Percentiles rank a stretch among this genome's conserved stretches.
phyloP scores from a whole-genome alignment of 495 filamentous ascomycete genomes.

The Thozetella sp. region DNA sequence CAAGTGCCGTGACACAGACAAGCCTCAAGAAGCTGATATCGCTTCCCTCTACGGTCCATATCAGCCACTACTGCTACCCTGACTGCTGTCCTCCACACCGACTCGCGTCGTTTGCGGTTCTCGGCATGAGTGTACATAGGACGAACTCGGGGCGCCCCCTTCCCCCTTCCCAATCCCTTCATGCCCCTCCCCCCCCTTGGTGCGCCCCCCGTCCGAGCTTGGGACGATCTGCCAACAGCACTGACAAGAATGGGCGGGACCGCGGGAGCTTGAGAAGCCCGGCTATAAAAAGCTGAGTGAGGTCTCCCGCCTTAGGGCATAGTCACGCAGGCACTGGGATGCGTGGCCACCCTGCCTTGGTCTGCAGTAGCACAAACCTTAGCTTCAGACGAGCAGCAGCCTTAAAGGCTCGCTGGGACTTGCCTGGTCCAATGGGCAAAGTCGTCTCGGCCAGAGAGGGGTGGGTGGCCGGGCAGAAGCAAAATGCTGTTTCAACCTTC shows the following conservation, averaged over 20 bases:
- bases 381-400: background rate
- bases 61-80: background rate
- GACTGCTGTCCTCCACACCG: background rate
- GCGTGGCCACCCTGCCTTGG: too few species aligned
- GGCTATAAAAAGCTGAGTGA: too few species aligned
- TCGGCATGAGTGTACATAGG: background rate
- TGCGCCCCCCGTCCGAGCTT: too few species aligned
- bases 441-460: background rate
- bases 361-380: constrained; percentile 1
- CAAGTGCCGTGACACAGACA: background rate
- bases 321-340: background rate
- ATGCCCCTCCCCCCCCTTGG: too few species aligned
- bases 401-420: background rate
- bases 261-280: too few species aligned
- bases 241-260: too few species aligned
- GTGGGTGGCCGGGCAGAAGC: background rate
- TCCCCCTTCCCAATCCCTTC: too few species aligned
- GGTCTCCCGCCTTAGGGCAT: too few species aligned
- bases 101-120: background rate
- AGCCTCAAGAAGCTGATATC: background rate
- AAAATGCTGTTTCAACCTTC: background rate
- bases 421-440: background rate
- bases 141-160: too few species aligned
- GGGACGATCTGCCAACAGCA: too few species aligned
- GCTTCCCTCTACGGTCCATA: too few species aligned